Evolutionary conservation across 768 basidiomycete genomes (phyloP).

Genomic region (Coprinopsis sp.): DNA sequence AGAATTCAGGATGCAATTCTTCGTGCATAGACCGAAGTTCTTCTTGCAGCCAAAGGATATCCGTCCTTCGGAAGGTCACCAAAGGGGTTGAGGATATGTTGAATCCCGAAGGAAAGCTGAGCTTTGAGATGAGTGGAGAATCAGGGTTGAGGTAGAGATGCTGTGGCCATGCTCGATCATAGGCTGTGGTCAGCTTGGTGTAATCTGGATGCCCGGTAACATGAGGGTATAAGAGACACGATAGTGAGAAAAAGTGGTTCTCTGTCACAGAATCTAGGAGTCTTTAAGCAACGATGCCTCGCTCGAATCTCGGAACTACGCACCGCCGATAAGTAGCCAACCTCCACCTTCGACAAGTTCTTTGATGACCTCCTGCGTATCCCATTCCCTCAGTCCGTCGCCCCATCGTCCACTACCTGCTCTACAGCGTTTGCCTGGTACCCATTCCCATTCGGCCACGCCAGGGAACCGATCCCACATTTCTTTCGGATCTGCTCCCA

Average conservation of each 20-base stretch:
- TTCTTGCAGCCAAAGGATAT: slow-evolving; percentile 47
- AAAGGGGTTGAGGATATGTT: slow-evolving; percentile 55
- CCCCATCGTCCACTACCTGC: too few species aligned
- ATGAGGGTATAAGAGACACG: slow-evolving; percentile 62
- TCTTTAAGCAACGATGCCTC: neutral
- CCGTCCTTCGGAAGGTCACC: slow-evolving; percentile 60
- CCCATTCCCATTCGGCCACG: slow-evolving; percentile 51
- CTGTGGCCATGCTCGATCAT: slow-evolving; percentile 64
- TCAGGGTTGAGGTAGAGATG: slow-evolving; percentile 55
- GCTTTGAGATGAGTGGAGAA: slow-evolving; percentile 40
- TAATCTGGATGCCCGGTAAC: slow-evolving; percentile 64
- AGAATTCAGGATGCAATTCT: slow-evolving; percentile 25
- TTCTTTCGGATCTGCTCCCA: slow-evolving; percentile 45
- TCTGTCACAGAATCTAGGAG: slow-evolving; percentile 60
- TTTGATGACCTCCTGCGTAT: slow-evolving; percentile 40
- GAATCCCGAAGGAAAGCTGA: slow-evolving; percentile 44
- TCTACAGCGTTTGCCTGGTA: slow-evolving; percentile 40
- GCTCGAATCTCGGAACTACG: slow-evolving; percentile 2
- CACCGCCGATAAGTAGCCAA: slow-evolving; percentile 64
- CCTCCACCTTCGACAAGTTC: slow-evolving; percentile 66
- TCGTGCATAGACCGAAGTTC: slow-evolving; percentile 46
- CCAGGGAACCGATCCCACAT: slow-evolving; percentile 50
- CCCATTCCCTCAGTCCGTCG: slow-evolving; percentile 34
- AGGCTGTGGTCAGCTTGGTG: slow-evolving; percentile 39
- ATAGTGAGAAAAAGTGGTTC: slow-evolving; percentile 71